Conservation (phyloP, 768 basidiomycete genomes). For the Mycena galopus region DNA sequence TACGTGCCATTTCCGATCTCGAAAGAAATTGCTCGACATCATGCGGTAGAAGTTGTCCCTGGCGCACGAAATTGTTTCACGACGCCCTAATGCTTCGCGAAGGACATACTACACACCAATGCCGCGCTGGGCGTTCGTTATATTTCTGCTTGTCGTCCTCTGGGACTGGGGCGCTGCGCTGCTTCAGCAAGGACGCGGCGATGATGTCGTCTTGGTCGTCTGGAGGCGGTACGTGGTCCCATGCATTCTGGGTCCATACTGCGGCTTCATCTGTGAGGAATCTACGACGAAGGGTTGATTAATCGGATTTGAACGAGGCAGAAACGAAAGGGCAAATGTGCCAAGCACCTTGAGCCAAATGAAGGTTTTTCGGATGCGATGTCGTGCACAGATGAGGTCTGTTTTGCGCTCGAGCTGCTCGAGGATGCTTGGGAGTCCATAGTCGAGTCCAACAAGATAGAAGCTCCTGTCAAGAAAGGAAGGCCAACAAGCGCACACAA, state of each 20-base stretch:
- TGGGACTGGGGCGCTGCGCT: constrained; percentile 80
- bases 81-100: not conserved
- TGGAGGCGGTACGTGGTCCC: constrained; percentile 91
- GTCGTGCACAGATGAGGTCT: constrained; percentile 78
- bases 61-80: constrained; percentile 44
- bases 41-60: constrained; percentile 96
- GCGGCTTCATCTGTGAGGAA: constrained; percentile 78
- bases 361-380: constrained; percentile 67
- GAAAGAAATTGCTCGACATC: constrained; percentile 92
- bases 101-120: constrained; percentile 68
- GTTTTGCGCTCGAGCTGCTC: constrained; percentile 43
- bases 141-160: constrained; percentile 78
- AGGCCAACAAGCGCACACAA: constrained; percentile 10
- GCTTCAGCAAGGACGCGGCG: constrained; percentile 74
- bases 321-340: constrained; percentile 6
- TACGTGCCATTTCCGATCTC: constrained; percentile 87
- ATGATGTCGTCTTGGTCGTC: constrained; percentile 85
- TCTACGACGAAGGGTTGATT: constrained; percentile 49
- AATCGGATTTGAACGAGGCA: constrained; percentile 18
- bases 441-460: not conserved
- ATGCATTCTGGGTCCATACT: constrained; percentile 90
- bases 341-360: constrained; percentile 76
- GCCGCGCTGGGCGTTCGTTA: constrained; percentile 78
- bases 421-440: constrained; percentile 15
- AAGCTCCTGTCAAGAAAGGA: constrained; percentile 1